Evolutionary conservation across 257 asterid species (phyloP).

Genomic region (Nicotiana knightiana): DNA sequence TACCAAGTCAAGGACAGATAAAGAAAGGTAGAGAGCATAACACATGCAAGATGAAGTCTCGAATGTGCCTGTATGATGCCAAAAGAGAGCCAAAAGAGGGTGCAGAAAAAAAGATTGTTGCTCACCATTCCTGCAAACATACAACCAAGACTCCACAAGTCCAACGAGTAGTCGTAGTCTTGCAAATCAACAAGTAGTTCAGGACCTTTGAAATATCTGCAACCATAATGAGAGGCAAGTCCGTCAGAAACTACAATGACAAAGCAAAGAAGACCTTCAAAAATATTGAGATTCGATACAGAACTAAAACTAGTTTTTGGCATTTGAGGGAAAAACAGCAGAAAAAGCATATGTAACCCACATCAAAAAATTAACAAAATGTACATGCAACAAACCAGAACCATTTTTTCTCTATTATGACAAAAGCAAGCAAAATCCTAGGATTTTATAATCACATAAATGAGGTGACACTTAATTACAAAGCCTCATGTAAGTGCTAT

Average conservation of each 20-base stretch:
- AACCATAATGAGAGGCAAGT: neutral
- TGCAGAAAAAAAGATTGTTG: neutral
- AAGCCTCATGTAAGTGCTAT: neutral
- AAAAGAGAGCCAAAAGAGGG: neutral
- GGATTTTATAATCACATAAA: neutral
- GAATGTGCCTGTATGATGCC: neutral
- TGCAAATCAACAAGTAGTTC: slow-evolving; percentile 67
- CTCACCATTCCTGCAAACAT: slow-evolving; percentile 44
- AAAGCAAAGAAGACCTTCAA: neutral
- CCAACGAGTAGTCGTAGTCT: slow-evolving; percentile 71
- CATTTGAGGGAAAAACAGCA: neutral
- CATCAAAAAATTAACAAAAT: neutral
- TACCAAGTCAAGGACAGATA: slow-evolving; percentile 6
- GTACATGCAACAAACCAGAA: neutral
- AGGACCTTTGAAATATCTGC: slow-evolving; percentile 39
- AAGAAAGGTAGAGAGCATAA: neutral
- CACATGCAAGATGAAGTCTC: slow-evolving; percentile 4
- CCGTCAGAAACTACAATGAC: neutral
- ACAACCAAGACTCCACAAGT: slow-evolving; percentile 74
- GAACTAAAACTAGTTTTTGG: neutral
- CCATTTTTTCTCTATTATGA: neutral
- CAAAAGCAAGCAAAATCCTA: neutral
- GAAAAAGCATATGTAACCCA: neutral
- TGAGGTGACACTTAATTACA: neutral
- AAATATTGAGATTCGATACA: neutral